Percentiles rank a stretch among this genome's conserved stretches.
phyloP scores from a whole-genome alignment of 441 rosid genomes.

The Aleurites moluccanus region DNA sequence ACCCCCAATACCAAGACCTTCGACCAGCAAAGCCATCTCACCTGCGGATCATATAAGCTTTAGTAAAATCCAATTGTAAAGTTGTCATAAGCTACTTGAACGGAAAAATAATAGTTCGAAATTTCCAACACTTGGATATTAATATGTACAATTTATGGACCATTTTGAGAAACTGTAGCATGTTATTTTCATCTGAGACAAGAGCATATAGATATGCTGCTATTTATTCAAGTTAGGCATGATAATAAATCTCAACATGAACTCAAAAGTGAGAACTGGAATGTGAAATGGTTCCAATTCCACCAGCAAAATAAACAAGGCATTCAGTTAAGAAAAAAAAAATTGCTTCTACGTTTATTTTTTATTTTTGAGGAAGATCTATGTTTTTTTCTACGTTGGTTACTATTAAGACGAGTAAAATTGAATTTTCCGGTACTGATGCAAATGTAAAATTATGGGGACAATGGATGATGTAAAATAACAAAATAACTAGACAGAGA shows the following conservation, averaged over 20 bases:
- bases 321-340: not conserved
- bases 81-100: not conserved
- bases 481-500: not conserved
- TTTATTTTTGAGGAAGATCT: not conserved
- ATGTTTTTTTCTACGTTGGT: too few species aligned
- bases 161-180: not conserved
- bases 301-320: not conserved
- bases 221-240: not conserved
- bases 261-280: not conserved
- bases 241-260: not conserved
- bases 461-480: not conserved
- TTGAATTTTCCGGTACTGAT: not conserved
- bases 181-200: not conserved
- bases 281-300: not conserved
- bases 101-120: not conserved
- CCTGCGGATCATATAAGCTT: slow-evolving; percentile 41
- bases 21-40: slow-evolving; percentile 77
- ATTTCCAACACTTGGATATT: not conserved
- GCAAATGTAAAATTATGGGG: not conserved
- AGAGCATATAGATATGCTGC: not conserved
- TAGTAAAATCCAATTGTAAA: slow-evolving; percentile 8
- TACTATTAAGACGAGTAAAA: not conserved
- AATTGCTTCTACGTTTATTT: not conserved
- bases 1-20: slow-evolving; percentile 71
- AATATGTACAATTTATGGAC: not conserved